Base-by-base conservation (phyloP, 495 filamentous ascomycete species). In the Talaromyces liani region DNA sequence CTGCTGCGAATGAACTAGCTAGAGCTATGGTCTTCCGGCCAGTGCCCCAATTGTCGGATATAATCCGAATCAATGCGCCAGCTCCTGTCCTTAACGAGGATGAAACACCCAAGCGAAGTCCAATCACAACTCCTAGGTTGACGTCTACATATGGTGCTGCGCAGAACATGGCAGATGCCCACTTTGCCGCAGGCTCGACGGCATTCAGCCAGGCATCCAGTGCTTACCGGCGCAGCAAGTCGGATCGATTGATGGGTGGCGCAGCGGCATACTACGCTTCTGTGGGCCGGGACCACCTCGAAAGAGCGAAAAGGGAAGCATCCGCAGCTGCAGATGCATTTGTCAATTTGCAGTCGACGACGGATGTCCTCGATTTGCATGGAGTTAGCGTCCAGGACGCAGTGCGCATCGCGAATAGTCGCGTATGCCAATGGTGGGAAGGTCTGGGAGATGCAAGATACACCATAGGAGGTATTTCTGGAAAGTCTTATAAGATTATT, bases 361-460 rank as follows among this genome's bases (percentile, higher is more conserved):
- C 69, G 3, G 75, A 72, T 64, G 74, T 70, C 66, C 74, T 96
- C 9, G 92, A 98, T 75, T 77, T 98, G 25, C 94, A 98, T 70
- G 92, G 92, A 10, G 84, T 95, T 14, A 86, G 80, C 24, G 93
- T 97, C 1, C 73, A 84, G 41, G 89, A 96, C 71, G 93, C 87
- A 0, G 79, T 90, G 9, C 80, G 89, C 7, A 96, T 97, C 56
- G 83, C 89, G 1, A 82, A 81, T 39, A 81, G 85, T 41, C 77
- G 82, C 16, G 88, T 90, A 0, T 80, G 82, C 61, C 72, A 68
- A 7, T 98, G 94, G 94, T 98, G 93, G 94, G 80, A 87, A 9
- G 76, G 77, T 3, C 77, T 91, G 10, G 88, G 87, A 2, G 87
- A 89, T 62, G 68, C 76, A 25, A 80, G 78, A 64, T 74, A 80